Percentiles rank a stretch among this genome's conserved stretches.
Evolutionary conservation across 495 filamentous ascomycete genomes (phyloP).

Genomic region (Saxispiralis lemnorum): DNA sequence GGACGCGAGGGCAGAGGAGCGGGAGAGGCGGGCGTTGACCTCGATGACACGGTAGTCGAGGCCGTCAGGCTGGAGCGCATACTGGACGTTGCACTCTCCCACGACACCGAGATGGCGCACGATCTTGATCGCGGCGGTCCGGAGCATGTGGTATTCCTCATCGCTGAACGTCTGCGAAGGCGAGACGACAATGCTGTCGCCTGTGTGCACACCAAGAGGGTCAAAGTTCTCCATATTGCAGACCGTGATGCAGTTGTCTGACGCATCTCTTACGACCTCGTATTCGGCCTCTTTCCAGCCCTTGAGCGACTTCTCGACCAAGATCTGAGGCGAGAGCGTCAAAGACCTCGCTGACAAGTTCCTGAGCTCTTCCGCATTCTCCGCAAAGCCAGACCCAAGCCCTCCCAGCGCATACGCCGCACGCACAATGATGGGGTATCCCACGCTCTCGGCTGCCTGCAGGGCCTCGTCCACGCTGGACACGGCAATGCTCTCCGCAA

Average conservation of each 20-base stretch:
- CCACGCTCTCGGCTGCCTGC: constrained; percentile 64
- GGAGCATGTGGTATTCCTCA: constrained; percentile 98
- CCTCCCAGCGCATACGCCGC: constrained; percentile 92
- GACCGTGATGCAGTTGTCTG: constrained; percentile 97
- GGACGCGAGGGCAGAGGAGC: constrained; percentile 86
- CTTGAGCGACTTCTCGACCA: constrained; percentile 98
- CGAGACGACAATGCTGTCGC: constrained; percentile 95
- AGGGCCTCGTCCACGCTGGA: constrained; percentile 79
- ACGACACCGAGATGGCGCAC: constrained; percentile 93
- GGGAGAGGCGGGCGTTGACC: constrained; percentile 89
- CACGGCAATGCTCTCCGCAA: constrained; percentile 87
- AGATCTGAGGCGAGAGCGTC: constrained; percentile 86
- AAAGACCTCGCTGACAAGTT: constrained; percentile 85
- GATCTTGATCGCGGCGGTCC: constrained; percentile 95
- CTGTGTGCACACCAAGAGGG: constrained; percentile 92
- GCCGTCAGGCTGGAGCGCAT: constrained; percentile 90
- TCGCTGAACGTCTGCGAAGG: constrained; percentile 93
- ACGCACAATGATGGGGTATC: constrained; percentile 93
- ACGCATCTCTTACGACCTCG: constrained; percentile 87
- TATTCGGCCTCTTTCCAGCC: constrained; percentile 99
- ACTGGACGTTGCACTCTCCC: constrained; percentile 98
- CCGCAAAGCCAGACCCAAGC: constrained; percentile 91
- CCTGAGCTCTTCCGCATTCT: constrained; percentile 78
- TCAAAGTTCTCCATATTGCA: constrained; percentile 99
- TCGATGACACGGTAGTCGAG: constrained; percentile 98